Evolutionary conservation across 1,284 basidiomycete species (phyloP).

Genomic region (Austroboletus olivaceoglutinosus): DNA sequence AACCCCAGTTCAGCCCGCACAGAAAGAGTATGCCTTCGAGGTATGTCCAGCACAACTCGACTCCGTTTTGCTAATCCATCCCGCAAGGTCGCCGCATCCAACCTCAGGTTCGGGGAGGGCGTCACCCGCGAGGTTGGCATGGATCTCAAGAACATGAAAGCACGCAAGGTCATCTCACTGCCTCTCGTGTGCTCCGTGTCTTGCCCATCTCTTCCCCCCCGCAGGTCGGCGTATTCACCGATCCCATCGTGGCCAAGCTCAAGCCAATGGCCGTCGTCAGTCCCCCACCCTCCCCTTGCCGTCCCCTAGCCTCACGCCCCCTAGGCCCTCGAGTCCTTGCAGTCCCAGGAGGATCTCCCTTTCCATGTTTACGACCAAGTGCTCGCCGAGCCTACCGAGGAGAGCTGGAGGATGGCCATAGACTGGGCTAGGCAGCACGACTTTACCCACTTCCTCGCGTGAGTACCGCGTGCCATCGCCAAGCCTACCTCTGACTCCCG

Average conservation of each 20-base stretch:
- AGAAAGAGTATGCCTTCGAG: conserved; percentile 97
- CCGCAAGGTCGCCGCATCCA: conserved; percentile 82
- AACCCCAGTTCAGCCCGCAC: conserved; percentile 74
- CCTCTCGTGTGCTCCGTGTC: conserved; percentile 1
- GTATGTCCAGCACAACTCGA: conserved; percentile 38
- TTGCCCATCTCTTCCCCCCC: neutral
- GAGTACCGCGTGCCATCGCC: conserved; percentile 12
- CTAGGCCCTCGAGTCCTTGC: conserved; percentile 76
- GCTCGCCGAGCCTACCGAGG: conserved; percentile 90
- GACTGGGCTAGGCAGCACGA: conserved; percentile 82
- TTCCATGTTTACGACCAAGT: conserved; percentile 87
- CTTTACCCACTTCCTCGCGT: conserved; percentile 94
- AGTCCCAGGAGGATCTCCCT: conserved; percentile 67
- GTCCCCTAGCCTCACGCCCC: neutral
- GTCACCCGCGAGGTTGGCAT: conserved; percentile 91
- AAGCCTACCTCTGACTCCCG: neutral
- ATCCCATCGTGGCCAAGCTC: conserved; percentile 80
- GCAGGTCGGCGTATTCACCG: conserved; percentile 94
- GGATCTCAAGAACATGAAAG: conserved; percentile 90
- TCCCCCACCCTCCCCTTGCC: conserved; percentile 4
- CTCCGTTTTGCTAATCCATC: neutral
- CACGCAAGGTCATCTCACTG: conserved; percentile 57
- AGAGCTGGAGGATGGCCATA: conserved; percentile 85
- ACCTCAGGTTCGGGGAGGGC: conserved; percentile 85
- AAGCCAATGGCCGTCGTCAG: conserved; percentile 79